A percentile compares a stretch with the other conserved stretches of the same genome.
Conservation (phyloP, 768 basidiomycete genomes). For the Leucosporidium yakuticum region DNA sequence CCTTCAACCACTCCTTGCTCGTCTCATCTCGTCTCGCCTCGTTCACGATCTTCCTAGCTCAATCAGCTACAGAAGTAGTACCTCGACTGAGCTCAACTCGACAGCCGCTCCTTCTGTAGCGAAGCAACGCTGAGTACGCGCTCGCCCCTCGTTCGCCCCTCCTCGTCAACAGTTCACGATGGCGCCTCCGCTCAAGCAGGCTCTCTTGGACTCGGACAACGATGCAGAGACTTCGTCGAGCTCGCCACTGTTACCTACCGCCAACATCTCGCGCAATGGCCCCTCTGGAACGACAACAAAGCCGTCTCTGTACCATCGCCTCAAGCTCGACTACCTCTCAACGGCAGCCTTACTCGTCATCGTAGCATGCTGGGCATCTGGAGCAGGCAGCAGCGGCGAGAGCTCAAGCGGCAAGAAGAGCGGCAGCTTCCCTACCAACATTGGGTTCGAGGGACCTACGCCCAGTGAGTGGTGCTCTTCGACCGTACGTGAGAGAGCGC, state of each 20-base stretch:
- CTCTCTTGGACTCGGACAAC: too few species aligned
- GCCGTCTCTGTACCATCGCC: neutral
- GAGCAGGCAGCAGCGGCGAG: neutral
- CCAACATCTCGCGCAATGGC: neutral
- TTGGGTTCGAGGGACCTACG: conserved; percentile 20
- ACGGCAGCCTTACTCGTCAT: neutral
- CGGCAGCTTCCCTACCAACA: conserved; percentile 8
- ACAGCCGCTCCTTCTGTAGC: too few species aligned
- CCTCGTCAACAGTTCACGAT: too few species aligned
- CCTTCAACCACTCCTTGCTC: too few species aligned
- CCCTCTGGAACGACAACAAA: neutral
- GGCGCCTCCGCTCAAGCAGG: too few species aligned
- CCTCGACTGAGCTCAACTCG: too few species aligned
- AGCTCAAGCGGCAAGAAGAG: neutral
- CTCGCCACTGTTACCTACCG: neutral
- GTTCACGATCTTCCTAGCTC: too few species aligned
- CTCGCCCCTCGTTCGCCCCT: too few species aligned
- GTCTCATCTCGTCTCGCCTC: too few species aligned
- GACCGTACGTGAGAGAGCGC: accelerated
- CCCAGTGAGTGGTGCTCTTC: conserved; percentile 12
- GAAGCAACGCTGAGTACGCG: too few species aligned
- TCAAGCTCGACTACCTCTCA: neutral
- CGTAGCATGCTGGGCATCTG: neutral
- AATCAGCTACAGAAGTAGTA: too few species aligned
- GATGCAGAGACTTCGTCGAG: neutral